These are phyloP conservation scores for Helotiales sp. DNA, from an alignment of 2,329 filamentous ascomycete genomes.

Conservation along the genomic window DNA sequence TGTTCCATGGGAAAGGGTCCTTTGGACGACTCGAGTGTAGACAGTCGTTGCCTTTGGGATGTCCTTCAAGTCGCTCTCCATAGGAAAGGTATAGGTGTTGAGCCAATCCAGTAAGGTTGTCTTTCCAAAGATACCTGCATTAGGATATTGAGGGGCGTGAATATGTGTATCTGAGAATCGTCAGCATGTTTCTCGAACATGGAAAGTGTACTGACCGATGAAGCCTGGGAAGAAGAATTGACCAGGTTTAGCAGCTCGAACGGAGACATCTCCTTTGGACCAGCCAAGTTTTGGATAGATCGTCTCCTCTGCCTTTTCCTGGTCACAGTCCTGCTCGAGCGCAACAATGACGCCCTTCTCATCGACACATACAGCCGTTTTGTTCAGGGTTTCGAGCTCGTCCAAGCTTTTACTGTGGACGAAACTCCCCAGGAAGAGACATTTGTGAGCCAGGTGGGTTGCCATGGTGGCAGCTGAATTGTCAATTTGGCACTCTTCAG, in stretches of 20 bases:
- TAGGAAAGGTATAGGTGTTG: slow-evolving; percentile 89
- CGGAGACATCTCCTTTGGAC: slow-evolving; percentile 31
- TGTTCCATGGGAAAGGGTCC: slow-evolving; percentile 85
- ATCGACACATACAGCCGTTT: slow-evolving; percentile 50
- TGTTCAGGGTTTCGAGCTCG: slow-evolving; percentile 48
- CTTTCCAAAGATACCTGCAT: slow-evolving; percentile 90
- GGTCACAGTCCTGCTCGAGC: slow-evolving; percentile 25
- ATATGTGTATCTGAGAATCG: slow-evolving; percentile 79
- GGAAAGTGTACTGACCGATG: slow-evolving; percentile 53
- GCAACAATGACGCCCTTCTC: slow-evolving; percentile 50
- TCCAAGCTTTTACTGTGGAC: slow-evolving; percentile 53
- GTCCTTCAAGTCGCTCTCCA: slow-evolving; percentile 74
- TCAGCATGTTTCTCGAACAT: slow-evolving; percentile 22
- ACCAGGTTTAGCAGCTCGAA: slow-evolving; percentile 39
- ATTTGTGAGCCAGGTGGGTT: neutral
- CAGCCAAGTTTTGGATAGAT: slow-evolving; percentile 35
- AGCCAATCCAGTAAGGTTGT: slow-evolving; percentile 93
- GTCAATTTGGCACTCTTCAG: neutral
- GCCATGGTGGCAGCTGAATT: slow-evolving; percentile 8
- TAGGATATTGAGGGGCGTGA: slow-evolving; percentile 93
- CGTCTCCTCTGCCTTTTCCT: slow-evolving; percentile 36
- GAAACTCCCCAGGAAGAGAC: slow-evolving; percentile 61
- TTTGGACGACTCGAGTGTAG: slow-evolving; percentile 75
- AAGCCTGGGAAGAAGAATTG: slow-evolving; percentile 86
- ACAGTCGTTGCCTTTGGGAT: slow-evolving; percentile 64